phyloP scores from a whole-genome alignment of 176 grass and related monocot genomes.

The Typha latifolia region DNA sequence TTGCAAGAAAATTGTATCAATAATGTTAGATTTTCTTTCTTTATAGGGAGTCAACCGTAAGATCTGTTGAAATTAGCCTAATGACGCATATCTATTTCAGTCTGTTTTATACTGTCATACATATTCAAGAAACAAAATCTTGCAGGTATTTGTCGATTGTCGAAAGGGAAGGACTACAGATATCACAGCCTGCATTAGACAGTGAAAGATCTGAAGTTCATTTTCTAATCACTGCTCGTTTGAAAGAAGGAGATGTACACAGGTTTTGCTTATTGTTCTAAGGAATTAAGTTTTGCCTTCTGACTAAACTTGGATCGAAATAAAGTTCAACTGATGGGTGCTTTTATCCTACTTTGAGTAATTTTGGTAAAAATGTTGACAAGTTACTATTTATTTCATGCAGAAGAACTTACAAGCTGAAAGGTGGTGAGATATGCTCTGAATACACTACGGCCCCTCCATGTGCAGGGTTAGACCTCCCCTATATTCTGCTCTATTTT shows the following conservation, averaged over 20 bases:
- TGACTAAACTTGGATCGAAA: too few relatives aligned
- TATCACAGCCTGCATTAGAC: slow-evolving; percentile 35
- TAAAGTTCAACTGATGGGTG: neutral
- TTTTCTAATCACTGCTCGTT: slow-evolving; percentile 1
- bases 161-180: slow-evolving; percentile 15
- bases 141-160: slow-evolving; percentile 1
- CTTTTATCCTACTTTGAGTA: too few relatives aligned
- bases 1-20: too few relatives aligned
- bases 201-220: slow-evolving; percentile 3
- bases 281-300: too few relatives aligned
- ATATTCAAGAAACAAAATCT: neutral
- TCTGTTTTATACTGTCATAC: neutral
- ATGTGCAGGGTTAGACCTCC: slow-evolving; percentile 6
- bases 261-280: neutral
- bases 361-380: too few relatives aligned
- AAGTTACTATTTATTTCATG: neutral
- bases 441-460: slow-evolving; percentile 8
- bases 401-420: slow-evolving; percentile 7
- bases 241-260: neutral
- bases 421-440: neutral
- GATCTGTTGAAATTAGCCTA: too few relatives aligned
- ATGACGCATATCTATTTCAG: neutral
- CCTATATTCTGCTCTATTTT: neutral
- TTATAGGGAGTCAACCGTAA: too few relatives aligned
- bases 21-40: too few relatives aligned